A percentile compares a stretch with the other conserved stretches of the same genome.
These are phyloP conservation scores for Tricholoma furcatifolium DNA, from an alignment of 768 basidiomycete genomes.

Conservation along the genomic window DNA sequence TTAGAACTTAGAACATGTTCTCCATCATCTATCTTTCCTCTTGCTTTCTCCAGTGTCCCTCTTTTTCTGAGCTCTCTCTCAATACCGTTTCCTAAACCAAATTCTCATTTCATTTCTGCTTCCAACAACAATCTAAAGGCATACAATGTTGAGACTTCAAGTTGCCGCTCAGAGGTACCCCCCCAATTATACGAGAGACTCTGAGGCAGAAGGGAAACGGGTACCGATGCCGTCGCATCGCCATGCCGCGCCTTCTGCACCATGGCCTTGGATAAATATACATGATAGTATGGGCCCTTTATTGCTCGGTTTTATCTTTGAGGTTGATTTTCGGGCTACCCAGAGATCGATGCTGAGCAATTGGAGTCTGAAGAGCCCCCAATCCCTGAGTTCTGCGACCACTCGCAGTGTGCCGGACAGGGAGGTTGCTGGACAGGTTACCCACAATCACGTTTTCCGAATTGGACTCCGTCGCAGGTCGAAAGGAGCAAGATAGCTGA, in stretches of 20 bases:
- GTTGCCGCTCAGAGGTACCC: not conserved
- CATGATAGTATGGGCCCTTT: slow-evolving; percentile 28
- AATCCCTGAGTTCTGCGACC: slow-evolving; percentile 35
- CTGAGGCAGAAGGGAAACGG: slow-evolving; percentile 8
- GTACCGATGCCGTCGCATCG: slow-evolving; percentile 38
- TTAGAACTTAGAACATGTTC: too few relatives aligned
- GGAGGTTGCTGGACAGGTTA: slow-evolving; percentile 39
- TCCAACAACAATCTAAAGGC: too few relatives aligned
- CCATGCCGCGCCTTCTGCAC: slow-evolving; percentile 45
- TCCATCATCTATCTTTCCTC: too few relatives aligned
- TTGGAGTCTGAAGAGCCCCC: slow-evolving; percentile 30
- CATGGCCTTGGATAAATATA: slow-evolving; percentile 46
- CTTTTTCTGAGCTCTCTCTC: too few relatives aligned
- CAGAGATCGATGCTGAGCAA: slow-evolving; percentile 36
- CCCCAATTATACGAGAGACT: slow-evolving; percentile 6
- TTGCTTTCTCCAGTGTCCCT: too few relatives aligned
- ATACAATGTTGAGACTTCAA: slow-evolving; percentile 1
- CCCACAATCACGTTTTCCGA: slow-evolving; percentile 51
- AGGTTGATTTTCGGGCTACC: not conserved
- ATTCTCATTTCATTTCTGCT: too few relatives aligned
- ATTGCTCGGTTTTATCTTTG: not conserved
- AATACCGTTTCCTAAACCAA: too few relatives aligned
- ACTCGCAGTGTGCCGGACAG: slow-evolving; percentile 25
- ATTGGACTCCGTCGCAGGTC: slow-evolving; percentile 51
- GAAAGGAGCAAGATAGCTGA: slow-evolving; percentile 36